Evolutionary conservation across 1,139 yeast species (phyloP), one percentile per base, ranked within the genome.

Genomic region (Wickerhamomyces sp.): DNA sequence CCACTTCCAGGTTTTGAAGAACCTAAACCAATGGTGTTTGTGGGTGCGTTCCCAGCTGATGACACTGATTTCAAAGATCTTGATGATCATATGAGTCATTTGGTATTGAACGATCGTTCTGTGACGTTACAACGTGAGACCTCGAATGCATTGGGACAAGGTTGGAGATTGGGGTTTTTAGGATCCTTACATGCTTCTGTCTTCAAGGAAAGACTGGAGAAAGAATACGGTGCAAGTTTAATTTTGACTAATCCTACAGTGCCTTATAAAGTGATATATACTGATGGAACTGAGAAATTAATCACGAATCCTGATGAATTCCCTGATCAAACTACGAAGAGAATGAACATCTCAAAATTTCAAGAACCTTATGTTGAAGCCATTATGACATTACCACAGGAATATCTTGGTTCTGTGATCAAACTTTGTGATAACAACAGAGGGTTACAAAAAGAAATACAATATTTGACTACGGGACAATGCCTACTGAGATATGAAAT

Each of bases 41-140:
- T 91, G 29, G 98, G 98, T 8, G 98, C 98, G 0, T 91, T 88
- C 51, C 98, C 98, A 0, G 93, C 96, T 0, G 96, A 89, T 54
- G 96, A 96, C 5, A 74, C 83, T 1, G 96, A 89, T 49, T 91
- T 89, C 57, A 85, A 84, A 42, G 82, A 77, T 26, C 70, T 91
- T 67, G 95, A 91, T 52, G 97, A 91, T 49, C 85, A 88, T 56
- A 78, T 91, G 58, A 85, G 82, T 47, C 88, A 88, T 51, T 67
- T 91, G 44, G 94, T 89, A 2, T 66, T 91, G 40, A 91, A 91
- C 54, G 98, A 91, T 55, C 73, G 97, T 50, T 82, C 95, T 2
- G 97, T 91, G 3, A 78, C 91, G 0, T 67, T 91, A 35, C 89
- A 85, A 49, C 78, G 89, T 51, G 96, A 91, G 51, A 85, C 96